These are phyloP conservation scores for Pythium oligandrum DNA, from an alignment of 352 stramenopile genomes.

Conservation along the genomic window DNA sequence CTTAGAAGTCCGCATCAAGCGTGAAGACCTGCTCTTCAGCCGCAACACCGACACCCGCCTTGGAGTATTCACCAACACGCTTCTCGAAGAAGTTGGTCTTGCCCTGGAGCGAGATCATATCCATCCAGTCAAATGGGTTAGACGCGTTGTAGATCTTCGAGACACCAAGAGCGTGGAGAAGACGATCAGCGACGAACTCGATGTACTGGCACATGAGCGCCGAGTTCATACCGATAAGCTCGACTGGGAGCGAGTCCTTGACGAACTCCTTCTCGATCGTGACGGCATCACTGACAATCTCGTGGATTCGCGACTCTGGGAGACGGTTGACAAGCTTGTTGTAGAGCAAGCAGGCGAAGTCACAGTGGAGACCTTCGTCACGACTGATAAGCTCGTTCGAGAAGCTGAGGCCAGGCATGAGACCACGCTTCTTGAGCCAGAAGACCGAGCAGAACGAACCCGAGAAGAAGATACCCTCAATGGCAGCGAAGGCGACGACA, in stretches of 20 bases:
- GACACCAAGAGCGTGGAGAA: constrained; percentile 91
- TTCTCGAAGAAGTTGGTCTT: constrained; percentile 99
- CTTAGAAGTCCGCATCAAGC: constrained; percentile 93
- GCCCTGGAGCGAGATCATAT: constrained; percentile 98
- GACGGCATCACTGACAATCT: constrained; percentile 96
- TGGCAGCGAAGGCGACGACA: constrained; percentile 95
- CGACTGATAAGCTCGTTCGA: constrained; percentile 98
- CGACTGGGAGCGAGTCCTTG: constrained; percentile 94
- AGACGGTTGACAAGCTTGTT: constrained; percentile 97
- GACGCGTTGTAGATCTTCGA: constrained; percentile 91
- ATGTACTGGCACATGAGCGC: constrained; percentile 99
- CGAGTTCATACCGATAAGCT: constrained; percentile 99
- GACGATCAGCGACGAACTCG: constrained; percentile 96
- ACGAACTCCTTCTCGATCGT: constrained; percentile 98
- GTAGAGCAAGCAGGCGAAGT: constrained; percentile 99
- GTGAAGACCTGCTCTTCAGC: constrained; percentile 89
- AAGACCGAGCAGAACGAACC: constrained; percentile 99
- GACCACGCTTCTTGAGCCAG: constrained; percentile 98
- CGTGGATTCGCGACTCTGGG: constrained; percentile 86
- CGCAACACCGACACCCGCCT: constrained; percentile 93
- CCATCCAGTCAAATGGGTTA: constrained; percentile 99
- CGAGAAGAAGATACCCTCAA: constrained; percentile 99
- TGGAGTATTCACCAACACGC: constrained; percentile 98
- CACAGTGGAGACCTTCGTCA: constrained; percentile 98
- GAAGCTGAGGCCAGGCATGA: constrained; percentile 99